These are phyloP conservation scores for Stachybotrys chlorohalonatus DNA, from an alignment of 2,329 filamentous ascomycete species.

Conservation along the genomic window DNA sequence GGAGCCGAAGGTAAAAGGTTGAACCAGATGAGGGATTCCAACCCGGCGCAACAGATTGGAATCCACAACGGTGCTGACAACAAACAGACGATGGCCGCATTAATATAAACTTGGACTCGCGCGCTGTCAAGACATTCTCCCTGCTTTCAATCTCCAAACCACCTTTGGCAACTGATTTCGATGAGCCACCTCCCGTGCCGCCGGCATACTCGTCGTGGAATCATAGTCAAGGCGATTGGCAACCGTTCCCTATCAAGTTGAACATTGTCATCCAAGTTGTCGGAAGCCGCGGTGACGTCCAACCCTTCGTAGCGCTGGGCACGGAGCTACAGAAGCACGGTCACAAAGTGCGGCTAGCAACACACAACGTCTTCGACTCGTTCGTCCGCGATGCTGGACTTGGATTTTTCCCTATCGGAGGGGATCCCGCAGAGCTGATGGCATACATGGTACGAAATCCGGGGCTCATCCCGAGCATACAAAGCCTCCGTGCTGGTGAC, in stretches of 20 bases:
- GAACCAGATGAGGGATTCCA: no score
- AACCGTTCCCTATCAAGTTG: constrained; percentile 22
- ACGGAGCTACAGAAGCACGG: constrained; percentile 47
- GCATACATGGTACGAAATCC: constrained; percentile 7
- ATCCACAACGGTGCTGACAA: no score
- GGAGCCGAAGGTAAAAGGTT: no score
- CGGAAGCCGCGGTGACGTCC: constrained; percentile 67
- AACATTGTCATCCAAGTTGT: constrained; percentile 79
- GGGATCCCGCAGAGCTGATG: constrained; percentile 57
- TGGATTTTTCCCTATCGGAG: constrained; percentile 60
- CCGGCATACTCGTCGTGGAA: not conserved
- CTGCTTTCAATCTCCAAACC: not conserved
- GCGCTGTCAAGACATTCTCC: not conserved
- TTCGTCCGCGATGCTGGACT: constrained; percentile 36
- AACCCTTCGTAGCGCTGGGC: constrained; percentile 67
- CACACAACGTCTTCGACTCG: not conserved
- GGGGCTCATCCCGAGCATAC: constrained; percentile 16
- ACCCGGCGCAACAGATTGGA: no score
- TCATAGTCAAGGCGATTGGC: not conserved
- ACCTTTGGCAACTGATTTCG: not conserved
- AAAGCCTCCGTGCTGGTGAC: constrained; percentile 15
- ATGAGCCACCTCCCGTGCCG: not conserved
- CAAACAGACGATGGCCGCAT: not conserved
- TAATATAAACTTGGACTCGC: not conserved
- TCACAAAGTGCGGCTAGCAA: not conserved